Evolutionary conservation across 2,329 filamentous ascomycete genomes (phyloP).

Genomic region (Teratosphaeria gauchensis): DNA sequence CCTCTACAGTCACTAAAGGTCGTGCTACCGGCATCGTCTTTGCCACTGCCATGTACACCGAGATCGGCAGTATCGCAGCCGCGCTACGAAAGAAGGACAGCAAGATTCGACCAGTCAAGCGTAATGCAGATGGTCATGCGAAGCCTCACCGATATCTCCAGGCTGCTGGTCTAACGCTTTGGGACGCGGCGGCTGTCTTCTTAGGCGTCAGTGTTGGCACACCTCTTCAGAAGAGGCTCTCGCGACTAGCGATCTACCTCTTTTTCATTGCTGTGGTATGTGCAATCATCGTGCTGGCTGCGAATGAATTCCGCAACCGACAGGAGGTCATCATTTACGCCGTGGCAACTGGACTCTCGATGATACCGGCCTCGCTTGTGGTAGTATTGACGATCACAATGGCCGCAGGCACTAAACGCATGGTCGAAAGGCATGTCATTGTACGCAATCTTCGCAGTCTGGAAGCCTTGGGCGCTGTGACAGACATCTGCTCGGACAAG

Average conservation of each 20-base stretch:
- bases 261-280: conserved; percentile 65
- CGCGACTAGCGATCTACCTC: conserved; percentile 72
- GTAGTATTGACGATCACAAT: conserved; percentile 31
- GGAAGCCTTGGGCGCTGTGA: conserved; percentile 46
- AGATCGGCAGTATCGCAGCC: conserved; percentile 67
- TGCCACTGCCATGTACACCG: conserved; percentile 62
- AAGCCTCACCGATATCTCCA: conserved; percentile 33
- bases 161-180: conserved; percentile 43
- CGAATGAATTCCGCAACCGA: conserved; percentile 45
- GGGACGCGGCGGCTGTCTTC: conserved; percentile 52
- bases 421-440: conserved; percentile 52
- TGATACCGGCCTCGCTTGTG: conserved; percentile 48
- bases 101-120: conserved; percentile 31
- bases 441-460: conserved; percentile 56
- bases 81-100: conserved; percentile 53
- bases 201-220: conserved; percentile 66
- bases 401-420: conserved; percentile 40
- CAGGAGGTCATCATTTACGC: conserved; percentile 58
- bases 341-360: conserved; percentile 50
- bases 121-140: conserved; percentile 25
- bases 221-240: conserved; percentile 73
- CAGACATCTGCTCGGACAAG: conserved; percentile 12
- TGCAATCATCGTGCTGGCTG: conserved; percentile 58
- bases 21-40: conserved; percentile 60
- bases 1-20: conserved; percentile 62